Evolutionary conservation across 306 rosid species (phyloP).

Genomic region (Ammopiptanthus mongolicus): DNA sequence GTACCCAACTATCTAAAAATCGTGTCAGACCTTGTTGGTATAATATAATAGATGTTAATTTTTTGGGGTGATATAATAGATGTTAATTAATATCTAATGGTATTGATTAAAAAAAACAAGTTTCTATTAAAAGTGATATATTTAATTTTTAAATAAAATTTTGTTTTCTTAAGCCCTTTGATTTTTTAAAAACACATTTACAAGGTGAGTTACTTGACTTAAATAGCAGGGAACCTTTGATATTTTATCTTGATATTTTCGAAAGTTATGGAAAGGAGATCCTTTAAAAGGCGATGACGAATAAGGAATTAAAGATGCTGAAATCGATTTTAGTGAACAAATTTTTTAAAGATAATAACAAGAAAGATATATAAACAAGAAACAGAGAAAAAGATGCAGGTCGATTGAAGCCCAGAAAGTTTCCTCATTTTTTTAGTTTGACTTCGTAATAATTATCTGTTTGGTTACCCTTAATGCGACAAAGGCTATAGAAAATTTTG

Average conservation of each 20-base stretch:
- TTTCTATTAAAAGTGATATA: no score
- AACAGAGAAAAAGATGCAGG: neutral
- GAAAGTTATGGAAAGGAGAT: neutral
- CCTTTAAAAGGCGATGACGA: neutral
- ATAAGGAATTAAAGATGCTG: neutral
- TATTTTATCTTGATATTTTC: neutral
- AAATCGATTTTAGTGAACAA: no score
- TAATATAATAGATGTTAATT: no score
- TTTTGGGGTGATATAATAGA: no score
- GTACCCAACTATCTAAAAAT: no score
- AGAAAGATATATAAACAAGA: neutral
- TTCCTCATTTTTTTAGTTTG: slow-evolving; percentile 14
- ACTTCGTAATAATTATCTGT: neutral
- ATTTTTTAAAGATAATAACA: neutral
- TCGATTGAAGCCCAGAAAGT: slow-evolving; percentile 7
- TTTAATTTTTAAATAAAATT: no score
- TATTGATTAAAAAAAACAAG: no score
- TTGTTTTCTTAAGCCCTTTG: neutral
- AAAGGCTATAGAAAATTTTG: neutral
- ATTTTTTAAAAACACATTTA: slow-evolving; percentile 6
- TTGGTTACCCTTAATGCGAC: slow-evolving; percentile 16
- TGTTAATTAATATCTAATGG: no score
- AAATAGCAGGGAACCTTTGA: neutral
- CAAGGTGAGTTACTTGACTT: slow-evolving; percentile 8
- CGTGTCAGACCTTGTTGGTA: no score